Evolutionary conservation across 2,329 filamentous ascomycete species (phyloP).

Genomic region (Onygenales sp.): DNA sequence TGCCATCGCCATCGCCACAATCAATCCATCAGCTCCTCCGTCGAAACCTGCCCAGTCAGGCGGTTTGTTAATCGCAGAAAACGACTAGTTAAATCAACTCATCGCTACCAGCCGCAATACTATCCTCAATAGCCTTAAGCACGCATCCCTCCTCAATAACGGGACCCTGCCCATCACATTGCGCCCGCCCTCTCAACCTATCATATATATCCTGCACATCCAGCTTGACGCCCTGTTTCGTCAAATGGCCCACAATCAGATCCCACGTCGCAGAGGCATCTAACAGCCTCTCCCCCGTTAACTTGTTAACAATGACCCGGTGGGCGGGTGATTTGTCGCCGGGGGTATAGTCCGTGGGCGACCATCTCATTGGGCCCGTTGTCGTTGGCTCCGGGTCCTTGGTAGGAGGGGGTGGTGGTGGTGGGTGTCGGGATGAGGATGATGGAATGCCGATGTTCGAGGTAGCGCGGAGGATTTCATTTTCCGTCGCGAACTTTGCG

Average conservation of each 20-base stretch:
- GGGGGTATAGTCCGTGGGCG: constrained; percentile 60
- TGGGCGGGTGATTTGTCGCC: constrained; percentile 43
- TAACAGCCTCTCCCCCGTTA: constrained; percentile 57
- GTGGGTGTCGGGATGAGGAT: constrained; percentile 33
- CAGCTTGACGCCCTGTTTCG: constrained; percentile 67
- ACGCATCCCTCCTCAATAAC: constrained; percentile 76
- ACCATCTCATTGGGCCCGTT: constrained; percentile 61
- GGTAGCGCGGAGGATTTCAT: constrained; percentile 82
- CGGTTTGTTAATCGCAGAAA: no score
- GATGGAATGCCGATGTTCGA: constrained; percentile 30
- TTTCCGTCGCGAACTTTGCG: constrained; percentile 77
- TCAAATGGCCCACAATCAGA: constrained; percentile 68
- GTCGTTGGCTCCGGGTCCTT: constrained; percentile 34
- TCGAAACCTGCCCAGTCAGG: no score
- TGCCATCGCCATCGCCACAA: no score
- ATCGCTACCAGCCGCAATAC: constrained; percentile 66
- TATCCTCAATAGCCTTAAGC: constrained; percentile 64
- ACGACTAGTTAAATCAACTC: constrained; percentile 48
- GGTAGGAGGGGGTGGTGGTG: constrained; percentile 3
- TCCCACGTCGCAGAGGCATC: constrained; percentile 81
- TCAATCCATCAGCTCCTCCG: no score
- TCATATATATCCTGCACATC: constrained; percentile 77
- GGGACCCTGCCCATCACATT: constrained; percentile 79
- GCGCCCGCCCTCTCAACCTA: constrained; percentile 61
- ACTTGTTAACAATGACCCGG: constrained; percentile 56